Evolutionary conservation across 179 eudicot genomes (phyloP), one percentile per base, ranked within the genome.

Genomic region (Spergularia azorica): DNA sequence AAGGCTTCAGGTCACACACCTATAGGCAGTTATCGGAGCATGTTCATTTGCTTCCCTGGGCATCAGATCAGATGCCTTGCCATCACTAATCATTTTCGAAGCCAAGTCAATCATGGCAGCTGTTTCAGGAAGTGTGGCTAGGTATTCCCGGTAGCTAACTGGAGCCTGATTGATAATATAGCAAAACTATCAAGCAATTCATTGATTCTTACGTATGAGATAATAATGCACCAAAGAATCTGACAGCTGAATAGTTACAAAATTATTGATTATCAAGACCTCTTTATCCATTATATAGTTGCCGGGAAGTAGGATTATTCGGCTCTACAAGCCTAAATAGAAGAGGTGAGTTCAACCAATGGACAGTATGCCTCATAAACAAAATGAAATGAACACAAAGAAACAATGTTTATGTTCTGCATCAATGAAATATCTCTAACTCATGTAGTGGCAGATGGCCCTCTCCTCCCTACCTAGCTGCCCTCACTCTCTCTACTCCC

Each of bases 81-180:
- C 97, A 77, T 93, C 97, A 73, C 86, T 83, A 48, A 95, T 90
- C 97, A 95, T 85, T 74, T 84, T 87, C 54, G 92, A 83, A 73
- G 99, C 99, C 81, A 95, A 79, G 77, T 95, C 99, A 76, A 95
- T 95, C 99, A 95, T 95, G 52, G 87, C 82, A 80, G 97, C 95
- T 62, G 97, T 91, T 80, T 91, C 95, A 72, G 97, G 98, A 75
- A 89, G 95, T 38, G 97, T 95, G 67, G 97, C 97, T 79, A 82
- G 82, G 83, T 84, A 89, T 85, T 95, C 99, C 52, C 97, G 90
- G 74, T 95, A 97, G 85, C 97, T 95, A 48, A 93, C 97, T 73
- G 99, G 99, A 84, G 99, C 99, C 97, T 95, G 86, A 73, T 82
- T 43, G 69, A 58, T 50, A 77, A 62, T 39, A 41, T 51, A 63